Percentiles rank a stretch among this genome's conserved stretches.
Conservation (phyloP, 1,284 basidiomycete species). For the Cutaneotrichosporon spelunceum region DNA sequence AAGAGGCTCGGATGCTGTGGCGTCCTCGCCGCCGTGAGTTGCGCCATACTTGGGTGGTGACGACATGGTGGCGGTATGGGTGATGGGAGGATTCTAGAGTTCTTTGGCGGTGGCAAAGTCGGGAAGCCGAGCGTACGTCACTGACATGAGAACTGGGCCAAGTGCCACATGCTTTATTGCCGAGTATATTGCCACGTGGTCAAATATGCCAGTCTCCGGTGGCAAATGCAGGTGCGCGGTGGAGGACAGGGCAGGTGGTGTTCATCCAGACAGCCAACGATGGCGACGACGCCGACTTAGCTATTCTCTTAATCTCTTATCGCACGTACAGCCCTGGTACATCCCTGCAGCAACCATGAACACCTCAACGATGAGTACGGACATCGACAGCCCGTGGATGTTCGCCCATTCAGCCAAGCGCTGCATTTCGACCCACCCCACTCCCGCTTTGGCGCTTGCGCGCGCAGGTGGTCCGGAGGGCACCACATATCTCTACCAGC, state of each 20-base stretch:
- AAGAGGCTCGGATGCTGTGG: constrained; percentile 29
- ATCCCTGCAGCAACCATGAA: constrained; percentile 2
- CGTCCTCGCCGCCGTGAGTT: constrained; percentile 19
- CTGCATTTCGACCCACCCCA: constrained; percentile 19
- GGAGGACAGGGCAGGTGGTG: background rate
- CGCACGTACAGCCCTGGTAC: background rate
- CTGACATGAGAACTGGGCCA: background rate
- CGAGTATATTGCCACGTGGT: constrained; percentile 4
- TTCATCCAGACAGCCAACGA: background rate
- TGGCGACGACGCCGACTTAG: background rate
- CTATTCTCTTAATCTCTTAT: background rate
- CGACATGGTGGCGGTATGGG: constrained; percentile 25
- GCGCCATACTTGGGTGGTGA: constrained; percentile 42
- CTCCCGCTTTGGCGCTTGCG: constrained; percentile 44
- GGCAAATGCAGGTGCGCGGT: background rate
- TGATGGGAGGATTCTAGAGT: background rate
- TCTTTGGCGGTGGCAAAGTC: constrained; percentile 4
- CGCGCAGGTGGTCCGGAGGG: constrained; percentile 45
- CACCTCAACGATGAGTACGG: constrained; percentile 8
- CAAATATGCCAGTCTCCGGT: background rate
- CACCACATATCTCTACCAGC: constrained; percentile 44
- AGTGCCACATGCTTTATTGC: background rate
- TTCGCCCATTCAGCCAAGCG: constrained; percentile 26
- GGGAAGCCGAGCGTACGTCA: background rate
- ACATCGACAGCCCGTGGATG: constrained; percentile 18